These are phyloP conservation scores for Bonia amplexicaulis DNA, from an alignment of 176 grass and related monocot species.

Conservation along the genomic window DNA sequence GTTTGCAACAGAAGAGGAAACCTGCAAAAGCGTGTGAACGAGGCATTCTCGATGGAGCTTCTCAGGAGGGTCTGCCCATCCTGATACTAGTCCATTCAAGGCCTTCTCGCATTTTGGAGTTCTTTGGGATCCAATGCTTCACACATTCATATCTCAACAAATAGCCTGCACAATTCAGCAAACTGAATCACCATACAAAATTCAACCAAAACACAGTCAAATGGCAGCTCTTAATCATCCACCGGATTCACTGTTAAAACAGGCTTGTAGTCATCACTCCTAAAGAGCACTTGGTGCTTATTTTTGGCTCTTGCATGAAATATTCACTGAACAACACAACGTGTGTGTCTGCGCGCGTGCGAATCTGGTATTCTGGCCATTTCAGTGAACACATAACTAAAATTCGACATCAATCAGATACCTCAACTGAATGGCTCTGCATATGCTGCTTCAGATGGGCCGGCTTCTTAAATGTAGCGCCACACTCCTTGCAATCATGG, in stretches of 20 bases:
- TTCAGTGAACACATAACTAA: neutral
- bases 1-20: conserved; percentile 20
- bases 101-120: conserved; percentile 91
- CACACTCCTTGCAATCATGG: conserved; percentile 46
- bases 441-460: conserved; percentile 74
- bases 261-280: neutral
- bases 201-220: neutral
- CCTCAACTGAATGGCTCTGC: conserved; percentile 65
- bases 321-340: neutral
- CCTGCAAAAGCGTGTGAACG: conserved; percentile 54
- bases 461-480: conserved; percentile 46
- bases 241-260: neutral
- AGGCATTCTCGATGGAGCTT: conserved; percentile 92
- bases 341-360: too few species aligned
- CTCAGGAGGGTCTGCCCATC: conserved; percentile 95
- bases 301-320: neutral
- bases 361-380: neutral
- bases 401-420: neutral
- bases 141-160: conserved; percentile 43
- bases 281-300: neutral
- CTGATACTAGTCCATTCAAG: conserved; percentile 98
- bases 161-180: conserved; percentile 22
- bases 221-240: neutral
- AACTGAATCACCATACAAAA: neutral
- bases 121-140: conserved; percentile 99